phyloP scores from a whole-genome alignment of 257 asterid genomes.

The Solanum phureja region DNA sequence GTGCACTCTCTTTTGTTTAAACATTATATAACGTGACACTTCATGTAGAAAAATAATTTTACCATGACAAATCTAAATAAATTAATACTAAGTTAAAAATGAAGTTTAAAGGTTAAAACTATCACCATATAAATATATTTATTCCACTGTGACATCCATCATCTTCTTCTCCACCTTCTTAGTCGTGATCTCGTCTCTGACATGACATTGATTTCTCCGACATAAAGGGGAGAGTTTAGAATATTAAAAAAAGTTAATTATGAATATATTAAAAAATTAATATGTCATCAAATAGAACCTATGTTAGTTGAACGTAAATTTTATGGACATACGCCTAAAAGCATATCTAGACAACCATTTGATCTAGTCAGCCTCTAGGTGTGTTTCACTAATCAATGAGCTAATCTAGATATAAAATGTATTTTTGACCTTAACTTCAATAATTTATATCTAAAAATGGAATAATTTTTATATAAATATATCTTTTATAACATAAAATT shows the following conservation, averaged over 20 bases:
- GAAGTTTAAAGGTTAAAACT: no score
- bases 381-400: background rate
- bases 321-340: background rate
- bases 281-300: background rate
- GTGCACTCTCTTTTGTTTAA: background rate
- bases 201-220: background rate
- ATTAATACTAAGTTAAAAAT: no score
- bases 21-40: background rate
- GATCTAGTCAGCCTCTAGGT: background rate
- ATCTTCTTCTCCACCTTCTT: background rate
- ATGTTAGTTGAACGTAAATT: background rate
- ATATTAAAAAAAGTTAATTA: no score
- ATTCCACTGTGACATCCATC: background rate
- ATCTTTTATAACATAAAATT: no score
- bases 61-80: no score
- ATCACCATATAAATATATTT: no score
- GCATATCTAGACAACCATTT: background rate
- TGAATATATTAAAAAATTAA: no score
- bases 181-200: background rate
- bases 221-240: background rate
- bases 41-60: no score
- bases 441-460: no score
- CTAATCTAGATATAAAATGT: background rate
- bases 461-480: no score
- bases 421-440: background rate